A percentile compares a stretch with the other conserved stretches of the same genome.
phyloP scores from a whole-genome alignment of 2,329 filamentous ascomycete genomes.

The Paramyrothecium sp. region DNA sequence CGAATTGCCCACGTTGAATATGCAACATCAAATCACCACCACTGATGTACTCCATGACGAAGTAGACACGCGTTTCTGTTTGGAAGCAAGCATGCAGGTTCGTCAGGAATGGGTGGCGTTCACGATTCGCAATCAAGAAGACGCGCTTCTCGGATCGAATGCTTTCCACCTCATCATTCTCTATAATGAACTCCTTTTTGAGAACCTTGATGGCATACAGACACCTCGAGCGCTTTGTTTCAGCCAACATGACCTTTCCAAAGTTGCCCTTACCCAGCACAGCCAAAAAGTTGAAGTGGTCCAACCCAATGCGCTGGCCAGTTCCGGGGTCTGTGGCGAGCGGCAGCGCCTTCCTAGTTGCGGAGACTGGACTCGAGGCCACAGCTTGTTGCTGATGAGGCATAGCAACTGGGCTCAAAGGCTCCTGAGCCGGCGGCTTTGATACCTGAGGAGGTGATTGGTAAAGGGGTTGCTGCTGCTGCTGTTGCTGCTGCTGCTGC shows the following conservation, averaged over 20 bases:
- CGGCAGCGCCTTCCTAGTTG: slow-evolving; percentile 60
- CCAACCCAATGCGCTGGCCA: slow-evolving; percentile 84
- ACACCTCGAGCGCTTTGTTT: slow-evolving; percentile 89
- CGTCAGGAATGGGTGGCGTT: slow-evolving; percentile 91
- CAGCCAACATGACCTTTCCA: slow-evolving; percentile 98
- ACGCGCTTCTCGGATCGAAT: slow-evolving; percentile 97
- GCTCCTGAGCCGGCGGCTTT: slow-evolving; percentile 39
- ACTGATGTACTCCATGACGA: slow-evolving; percentile 99
- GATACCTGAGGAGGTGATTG: slow-evolving; percentile 26
- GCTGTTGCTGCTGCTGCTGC: slow-evolving; percentile 25
- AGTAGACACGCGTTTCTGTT: slow-evolving; percentile 96
- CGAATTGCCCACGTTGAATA: slow-evolving; percentile 95
- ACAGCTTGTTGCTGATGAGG: slow-evolving; percentile 25
- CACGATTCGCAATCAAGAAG: slow-evolving; percentile 94
- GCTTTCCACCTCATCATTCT: slow-evolving; percentile 98
- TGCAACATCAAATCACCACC: slow-evolving; percentile 99
- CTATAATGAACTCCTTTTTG: slow-evolving; percentile 99
- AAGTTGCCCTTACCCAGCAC: slow-evolving; percentile 99
- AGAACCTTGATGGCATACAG: slow-evolving; percentile 98
- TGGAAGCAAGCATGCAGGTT: slow-evolving; percentile 98
- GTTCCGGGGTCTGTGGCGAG: slow-evolving; percentile 70
- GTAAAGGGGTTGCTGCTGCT: slow-evolving; percentile 26
- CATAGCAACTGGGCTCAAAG: slow-evolving; percentile 22
- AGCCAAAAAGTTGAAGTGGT: slow-evolving; percentile 98
- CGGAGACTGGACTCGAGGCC: slow-evolving; percentile 23